Conservation (phyloP, 768 basidiomycete species). For the Rhizopogon vesiculosus region DNA sequence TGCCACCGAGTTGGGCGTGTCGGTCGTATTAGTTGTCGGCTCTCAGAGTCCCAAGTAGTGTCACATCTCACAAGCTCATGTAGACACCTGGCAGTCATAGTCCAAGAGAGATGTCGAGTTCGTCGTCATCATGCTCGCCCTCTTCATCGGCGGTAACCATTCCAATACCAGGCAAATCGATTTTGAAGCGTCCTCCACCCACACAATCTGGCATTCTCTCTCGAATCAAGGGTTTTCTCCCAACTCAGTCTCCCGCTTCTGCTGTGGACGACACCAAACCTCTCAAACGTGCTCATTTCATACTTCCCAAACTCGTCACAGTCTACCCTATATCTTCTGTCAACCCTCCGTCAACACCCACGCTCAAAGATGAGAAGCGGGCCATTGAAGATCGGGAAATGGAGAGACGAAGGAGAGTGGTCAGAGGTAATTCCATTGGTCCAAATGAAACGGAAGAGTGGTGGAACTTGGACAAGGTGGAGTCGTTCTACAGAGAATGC, state of each 20-base stretch:
- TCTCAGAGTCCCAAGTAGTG: no score
- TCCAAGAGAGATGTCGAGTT: slow-evolving; percentile 16
- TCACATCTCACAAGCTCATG: no score
- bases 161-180: slow-evolving; percentile 74
- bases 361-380: slow-evolving; percentile 75
- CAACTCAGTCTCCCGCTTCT: slow-evolving; percentile 39
- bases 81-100: not conserved
- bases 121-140: slow-evolving; percentile 53
- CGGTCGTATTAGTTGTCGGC: no score
- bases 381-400: slow-evolving; percentile 74
- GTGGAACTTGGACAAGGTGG: slow-evolving; percentile 85
- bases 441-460: slow-evolving; percentile 47
- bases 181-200: slow-evolving; percentile 73
- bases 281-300: slow-evolving; percentile 87
- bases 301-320: slow-evolving; percentile 78
- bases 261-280: slow-evolving; percentile 48
- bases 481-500: slow-evolving; percentile 83
- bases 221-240: slow-evolving; percentile 70
- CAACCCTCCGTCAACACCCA: slow-evolving; percentile 78
- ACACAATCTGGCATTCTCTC: slow-evolving; percentile 66
- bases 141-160: slow-evolving; percentile 82
- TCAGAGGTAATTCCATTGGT: slow-evolving; percentile 47
- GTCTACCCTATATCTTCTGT: slow-evolving; percentile 87
- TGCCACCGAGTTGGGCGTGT: no score
- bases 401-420: slow-evolving; percentile 61